Evolutionary conservation across 306 rosid genomes (phyloP), one percentile per base, ranked within the genome.

Genomic region (Sesbania bispinosa): DNA sequence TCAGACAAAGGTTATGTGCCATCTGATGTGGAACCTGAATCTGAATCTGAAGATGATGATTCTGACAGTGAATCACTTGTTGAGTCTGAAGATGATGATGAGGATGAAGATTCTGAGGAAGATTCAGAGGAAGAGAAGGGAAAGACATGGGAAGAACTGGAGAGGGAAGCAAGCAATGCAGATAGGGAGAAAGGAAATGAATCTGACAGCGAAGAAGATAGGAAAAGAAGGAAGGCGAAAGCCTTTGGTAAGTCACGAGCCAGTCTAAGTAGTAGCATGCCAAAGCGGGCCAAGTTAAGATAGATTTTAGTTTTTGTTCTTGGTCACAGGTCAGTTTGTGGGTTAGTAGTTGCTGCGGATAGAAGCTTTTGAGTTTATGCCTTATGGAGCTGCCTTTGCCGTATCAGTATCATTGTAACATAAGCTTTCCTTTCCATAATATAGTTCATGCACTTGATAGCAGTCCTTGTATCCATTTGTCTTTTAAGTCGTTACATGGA

Each of bases 121-220:
- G 82, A 77, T 19, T 82, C 85, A 0, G 85, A 82, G 30, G 85
- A 82, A 73, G 85, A 82, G 66, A 62, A 53, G 69, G 85, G 85
- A 62, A 82, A 88, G 85, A 87, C 98, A 4, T 93, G 98, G 98
- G 98, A 93, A 41, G 98, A 93, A 79, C 81, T 93, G 81, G 98
- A 93, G 87, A 90, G 92, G 80, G 98, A 93, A 82, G 98, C 98
- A 33, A 93, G 85, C 87, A 85, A 90, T 76, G 98, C 97, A 18
- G 98, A 93, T 60, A 88, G 79, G 81, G 98, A 93, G 85, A 85
- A 93, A 51, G 98, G 97, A 16, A 79, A 80, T 2, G 97, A 93
- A 24, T 93, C 90, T 0, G 98, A 93, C 84, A 93, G 98, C 2
- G 97, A 93, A 77, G 98, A 90, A 73, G 98, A 93, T 23, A 78